Conservation (phyloP, 2,329 filamentous ascomycete genomes). For the Epichloe bromicola region DNA sequence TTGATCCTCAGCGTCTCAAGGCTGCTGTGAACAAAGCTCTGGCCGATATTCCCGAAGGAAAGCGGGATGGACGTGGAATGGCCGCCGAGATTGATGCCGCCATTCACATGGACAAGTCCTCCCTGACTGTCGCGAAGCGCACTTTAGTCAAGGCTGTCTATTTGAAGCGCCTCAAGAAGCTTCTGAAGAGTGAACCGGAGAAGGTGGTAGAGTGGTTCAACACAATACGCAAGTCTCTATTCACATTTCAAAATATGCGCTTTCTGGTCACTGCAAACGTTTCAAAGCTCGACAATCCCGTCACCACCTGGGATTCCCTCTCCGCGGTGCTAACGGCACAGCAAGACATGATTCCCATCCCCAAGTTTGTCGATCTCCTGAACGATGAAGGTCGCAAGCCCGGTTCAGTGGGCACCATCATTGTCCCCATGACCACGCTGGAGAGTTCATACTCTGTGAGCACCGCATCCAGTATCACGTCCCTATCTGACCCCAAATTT, state of each 20-base stretch:
- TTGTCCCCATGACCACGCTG: constrained; percentile 83
- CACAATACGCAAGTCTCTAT: constrained; percentile 59
- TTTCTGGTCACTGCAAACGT: constrained; percentile 75
- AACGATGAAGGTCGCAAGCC: constrained; percentile 62
- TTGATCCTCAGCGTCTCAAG: constrained; percentile 56
- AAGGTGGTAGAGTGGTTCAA: constrained; percentile 68
- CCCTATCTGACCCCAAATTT: constrained; percentile 62
- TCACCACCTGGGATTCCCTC: constrained; percentile 59
- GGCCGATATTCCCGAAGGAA: constrained; percentile 82
- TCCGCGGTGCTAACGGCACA: constrained; percentile 27
- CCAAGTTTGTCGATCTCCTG: constrained; percentile 56
- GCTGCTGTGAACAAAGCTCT: constrained; percentile 66
- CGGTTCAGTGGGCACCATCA: constrained; percentile 58
- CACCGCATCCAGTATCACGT: constrained; percentile 59
- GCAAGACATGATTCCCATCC: constrained; percentile 52
- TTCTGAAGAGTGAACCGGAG: constrained; percentile 64
- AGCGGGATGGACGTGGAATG: constrained; percentile 69
- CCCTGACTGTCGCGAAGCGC: constrained; percentile 62
- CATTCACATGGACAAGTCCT: constrained; percentile 66
- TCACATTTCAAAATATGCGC: constrained; percentile 75
- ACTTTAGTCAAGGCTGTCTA: constrained; percentile 81
- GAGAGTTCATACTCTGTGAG: constrained; percentile 84
- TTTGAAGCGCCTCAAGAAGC: constrained; percentile 69
- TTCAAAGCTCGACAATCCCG: constrained; percentile 56
- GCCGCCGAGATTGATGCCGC: constrained; percentile 56